Evolutionary conservation across 2,329 filamentous ascomycete genomes (phyloP).

Genomic region (Cladorrhinum sp.): DNA sequence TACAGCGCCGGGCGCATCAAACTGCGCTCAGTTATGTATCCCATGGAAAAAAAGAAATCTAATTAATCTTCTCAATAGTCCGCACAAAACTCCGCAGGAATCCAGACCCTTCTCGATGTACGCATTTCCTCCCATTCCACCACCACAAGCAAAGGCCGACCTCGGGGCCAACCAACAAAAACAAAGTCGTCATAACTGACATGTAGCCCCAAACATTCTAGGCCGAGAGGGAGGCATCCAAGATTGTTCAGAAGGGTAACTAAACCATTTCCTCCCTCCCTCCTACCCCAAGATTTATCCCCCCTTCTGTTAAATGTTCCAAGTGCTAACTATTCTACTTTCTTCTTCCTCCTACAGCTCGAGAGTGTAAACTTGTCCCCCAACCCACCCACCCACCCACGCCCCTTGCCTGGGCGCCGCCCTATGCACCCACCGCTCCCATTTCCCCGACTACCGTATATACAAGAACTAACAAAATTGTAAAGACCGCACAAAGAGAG

Average conservation of each 20-base stretch:
- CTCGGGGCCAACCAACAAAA: no score
- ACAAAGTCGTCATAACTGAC: conserved; percentile 21
- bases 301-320: neutral
- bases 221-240: conserved; percentile 97
- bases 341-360: conserved; percentile 28
- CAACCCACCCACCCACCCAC: neutral
- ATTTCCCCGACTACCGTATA: no score
- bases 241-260: conserved; percentile 95
- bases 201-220: conserved; percentile 37
- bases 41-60: no score
- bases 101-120: conserved; percentile 98
- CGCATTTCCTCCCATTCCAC: conserved; percentile 33
- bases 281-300: conserved; percentile 6
- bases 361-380: conserved; percentile 23
- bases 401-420: no score
- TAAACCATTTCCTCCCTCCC: conserved; percentile 14
- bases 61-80: conserved; percentile 57
- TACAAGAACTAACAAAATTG: neutral
- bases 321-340: conserved; percentile 23
- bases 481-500: conserved; percentile 90
- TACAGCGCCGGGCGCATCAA: neutral
- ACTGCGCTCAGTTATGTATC: no score
- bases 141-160: conserved; percentile 2
- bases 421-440: no score
- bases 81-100: conserved; percentile 96